phyloP scores from a whole-genome alignment of 495 filamentous ascomycete species.

The Penicillium malachiteum region DNA sequence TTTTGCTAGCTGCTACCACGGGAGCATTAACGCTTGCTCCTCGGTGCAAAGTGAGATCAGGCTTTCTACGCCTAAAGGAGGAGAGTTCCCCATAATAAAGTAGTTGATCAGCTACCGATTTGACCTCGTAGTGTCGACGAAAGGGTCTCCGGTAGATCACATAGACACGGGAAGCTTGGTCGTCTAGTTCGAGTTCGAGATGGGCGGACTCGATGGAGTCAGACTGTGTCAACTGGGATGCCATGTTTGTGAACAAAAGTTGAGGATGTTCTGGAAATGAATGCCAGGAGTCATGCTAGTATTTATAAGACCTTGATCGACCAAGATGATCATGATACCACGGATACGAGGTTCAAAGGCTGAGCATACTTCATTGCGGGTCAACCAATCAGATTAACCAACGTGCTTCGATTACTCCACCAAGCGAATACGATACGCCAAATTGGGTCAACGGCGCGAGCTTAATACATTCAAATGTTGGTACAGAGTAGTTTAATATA shows the following conservation, averaged over 20 bases:
- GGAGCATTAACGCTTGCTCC: conserved; percentile 13
- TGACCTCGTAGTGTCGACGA: conserved; percentile 19
- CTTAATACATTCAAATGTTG: too few species aligned
- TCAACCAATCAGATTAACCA: too few species aligned
- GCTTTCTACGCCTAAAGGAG: conserved; percentile 16
- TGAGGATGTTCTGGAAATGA: too few species aligned
- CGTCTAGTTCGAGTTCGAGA: conserved; percentile 1
- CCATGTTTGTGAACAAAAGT: conserved; percentile 4
- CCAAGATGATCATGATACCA: too few species aligned
- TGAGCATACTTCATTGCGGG: too few species aligned
- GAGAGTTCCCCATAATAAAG: conserved; percentile 18
- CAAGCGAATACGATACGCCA: too few species aligned
- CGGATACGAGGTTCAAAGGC: too few species aligned
- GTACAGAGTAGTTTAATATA: too few species aligned
- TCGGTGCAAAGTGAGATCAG: conserved; percentile 20
- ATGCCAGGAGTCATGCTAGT: too few species aligned
- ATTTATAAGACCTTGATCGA: too few species aligned
- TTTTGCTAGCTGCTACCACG: conserved; percentile 23
- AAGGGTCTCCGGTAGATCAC: conserved; percentile 12
- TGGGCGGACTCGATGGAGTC: conserved; percentile 8
- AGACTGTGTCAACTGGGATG: conserved; percentile 5
- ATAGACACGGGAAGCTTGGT: conserved; percentile 8
- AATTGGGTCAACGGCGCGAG: too few species aligned
- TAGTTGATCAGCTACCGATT: conserved; percentile 8
- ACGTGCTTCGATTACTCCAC: too few species aligned